Evolutionary conservation across 2,329 filamentous ascomycete genomes (phyloP).

Genomic region (Akanthomyces uredinophilus): DNA sequence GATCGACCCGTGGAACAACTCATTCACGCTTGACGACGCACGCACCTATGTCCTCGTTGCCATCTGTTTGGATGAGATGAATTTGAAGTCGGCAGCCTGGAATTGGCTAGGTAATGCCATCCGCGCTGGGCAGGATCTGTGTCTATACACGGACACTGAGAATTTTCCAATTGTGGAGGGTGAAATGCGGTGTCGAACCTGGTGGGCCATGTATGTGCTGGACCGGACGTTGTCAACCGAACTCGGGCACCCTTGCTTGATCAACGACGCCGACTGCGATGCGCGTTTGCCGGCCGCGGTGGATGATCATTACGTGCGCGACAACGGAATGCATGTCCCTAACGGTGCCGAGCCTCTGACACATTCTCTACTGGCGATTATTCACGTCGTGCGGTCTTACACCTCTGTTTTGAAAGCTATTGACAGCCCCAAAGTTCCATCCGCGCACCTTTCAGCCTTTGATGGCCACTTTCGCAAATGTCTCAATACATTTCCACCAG

Average conservation of each 20-base stretch:
- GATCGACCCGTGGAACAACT: constrained; percentile 77
- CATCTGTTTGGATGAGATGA: constrained; percentile 79
- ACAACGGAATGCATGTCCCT: constrained; percentile 49
- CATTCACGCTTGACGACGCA: constrained; percentile 69
- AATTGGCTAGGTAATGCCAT: constrained; percentile 79
- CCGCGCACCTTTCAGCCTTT: constrained; percentile 67
- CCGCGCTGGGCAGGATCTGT: constrained; percentile 75
- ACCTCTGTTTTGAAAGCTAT: constrained; percentile 67
- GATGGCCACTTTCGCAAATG: constrained; percentile 77
- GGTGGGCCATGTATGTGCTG: constrained; percentile 91
- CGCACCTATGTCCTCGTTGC: constrained; percentile 67
- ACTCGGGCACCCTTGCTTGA: constrained; percentile 72
- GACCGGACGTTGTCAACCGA: constrained; percentile 80
- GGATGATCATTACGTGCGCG: constrained; percentile 71
- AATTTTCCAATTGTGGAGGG: constrained; percentile 70
- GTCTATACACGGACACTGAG: constrained; percentile 70
- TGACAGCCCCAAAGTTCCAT: constrained; percentile 59
- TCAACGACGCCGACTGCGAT: constrained; percentile 86
- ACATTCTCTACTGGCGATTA: constrained; percentile 69
- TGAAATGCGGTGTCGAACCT: constrained; percentile 81
- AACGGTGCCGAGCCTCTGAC: constrained; percentile 52
- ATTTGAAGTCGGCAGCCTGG: constrained; percentile 79
- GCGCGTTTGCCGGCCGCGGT: constrained; percentile 71
- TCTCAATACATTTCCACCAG: constrained; percentile 67
- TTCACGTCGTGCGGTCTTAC: constrained; percentile 77